Evolutionary conservation across 1,284 basidiomycete species (phyloP).

Genomic region (Heliocybe sulcata): DNA sequence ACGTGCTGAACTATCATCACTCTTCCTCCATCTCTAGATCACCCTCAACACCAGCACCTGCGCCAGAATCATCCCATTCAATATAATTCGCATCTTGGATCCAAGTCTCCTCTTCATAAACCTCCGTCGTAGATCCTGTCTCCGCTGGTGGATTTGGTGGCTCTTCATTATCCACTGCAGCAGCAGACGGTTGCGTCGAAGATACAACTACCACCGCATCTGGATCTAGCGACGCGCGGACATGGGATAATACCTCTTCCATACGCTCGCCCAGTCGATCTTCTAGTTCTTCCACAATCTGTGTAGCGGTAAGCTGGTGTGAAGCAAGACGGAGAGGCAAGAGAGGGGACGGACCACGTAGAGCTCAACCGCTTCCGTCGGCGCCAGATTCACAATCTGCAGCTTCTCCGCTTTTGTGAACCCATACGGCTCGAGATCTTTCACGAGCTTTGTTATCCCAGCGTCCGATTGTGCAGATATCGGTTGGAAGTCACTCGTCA

Average conservation of each 20-base stretch:
- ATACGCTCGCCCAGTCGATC: conserved; percentile 71
- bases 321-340: not conserved
- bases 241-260: conserved; percentile 57
- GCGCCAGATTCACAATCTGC: conserved; percentile 85
- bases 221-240: conserved; percentile 43
- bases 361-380: conserved; percentile 76
- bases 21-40: conserved; percentile 71
- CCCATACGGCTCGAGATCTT: conserved; percentile 57
- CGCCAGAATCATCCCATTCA: conserved; percentile 59
- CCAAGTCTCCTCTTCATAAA: conserved; percentile 26
- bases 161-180: conserved; percentile 5
- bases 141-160: conserved; percentile 9
- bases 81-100: conserved; percentile 31
- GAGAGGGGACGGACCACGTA: conserved; percentile 64
- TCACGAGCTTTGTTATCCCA: conserved; percentile 61
- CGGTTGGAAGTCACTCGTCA: conserved; percentile 68
- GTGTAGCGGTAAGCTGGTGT: not conserved
- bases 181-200: conserved; percentile 5
- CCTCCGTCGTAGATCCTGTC: conserved; percentile 13
- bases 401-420: conserved; percentile 90
- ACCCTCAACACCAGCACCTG: conserved; percentile 62
- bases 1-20: conserved; percentile 18
- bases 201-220: conserved; percentile 7
- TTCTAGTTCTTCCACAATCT: conserved; percentile 91
- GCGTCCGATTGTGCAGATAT: conserved; percentile 60